Conservation (phyloP, 208 protist genomes). For the Acanthamoeba rhysodes region DNA sequence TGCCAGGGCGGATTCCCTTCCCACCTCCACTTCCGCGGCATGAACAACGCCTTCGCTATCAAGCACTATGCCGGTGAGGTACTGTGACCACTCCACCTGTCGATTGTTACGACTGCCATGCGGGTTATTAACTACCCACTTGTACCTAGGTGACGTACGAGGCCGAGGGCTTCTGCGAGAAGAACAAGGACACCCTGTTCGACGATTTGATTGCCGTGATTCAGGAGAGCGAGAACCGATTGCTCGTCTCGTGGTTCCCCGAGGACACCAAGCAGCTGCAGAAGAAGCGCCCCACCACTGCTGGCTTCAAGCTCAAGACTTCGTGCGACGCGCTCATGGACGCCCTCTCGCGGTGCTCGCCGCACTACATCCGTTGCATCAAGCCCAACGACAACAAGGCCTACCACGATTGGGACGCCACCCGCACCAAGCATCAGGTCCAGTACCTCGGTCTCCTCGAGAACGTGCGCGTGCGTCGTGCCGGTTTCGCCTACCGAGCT, state of each 20-base stretch:
- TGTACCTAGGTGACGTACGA: slow-evolving; percentile 82
- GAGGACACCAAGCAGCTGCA: slow-evolving; percentile 72
- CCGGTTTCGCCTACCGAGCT: slow-evolving; percentile 95
- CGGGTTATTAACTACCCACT: background rate
- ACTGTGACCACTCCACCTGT: background rate
- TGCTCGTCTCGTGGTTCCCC: slow-evolving; percentile 68
- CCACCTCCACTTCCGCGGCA: slow-evolving; percentile 78
- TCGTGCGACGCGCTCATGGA: slow-evolving; percentile 91
- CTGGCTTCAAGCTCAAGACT: slow-evolving; percentile 95
- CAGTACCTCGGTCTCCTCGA: slow-evolving; percentile 97
- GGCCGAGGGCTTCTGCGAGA: slow-evolving; percentile 86
- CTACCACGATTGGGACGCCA: slow-evolving; percentile 91
- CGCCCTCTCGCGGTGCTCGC: slow-evolving; percentile 94
- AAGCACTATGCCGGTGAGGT: slow-evolving; percentile 91
- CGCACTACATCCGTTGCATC: slow-evolving; percentile 97
- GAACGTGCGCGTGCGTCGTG: slow-evolving; percentile 95
- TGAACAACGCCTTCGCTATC: slow-evolving; percentile 85
- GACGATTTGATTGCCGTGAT: slow-evolving; percentile 84
- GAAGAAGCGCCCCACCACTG: slow-evolving; percentile 91
- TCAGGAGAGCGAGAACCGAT: slow-evolving; percentile 75
- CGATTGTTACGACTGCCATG: background rate
- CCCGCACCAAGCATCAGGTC: slow-evolving; percentile 94
- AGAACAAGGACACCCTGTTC: slow-evolving; percentile 89
- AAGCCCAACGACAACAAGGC: slow-evolving; percentile 95
- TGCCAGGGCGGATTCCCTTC: slow-evolving; percentile 66